These are phyloP conservation scores for Epichloe uncinata DNA, from an alignment of 2,329 filamentous ascomycete species.

Conservation along the genomic window DNA sequence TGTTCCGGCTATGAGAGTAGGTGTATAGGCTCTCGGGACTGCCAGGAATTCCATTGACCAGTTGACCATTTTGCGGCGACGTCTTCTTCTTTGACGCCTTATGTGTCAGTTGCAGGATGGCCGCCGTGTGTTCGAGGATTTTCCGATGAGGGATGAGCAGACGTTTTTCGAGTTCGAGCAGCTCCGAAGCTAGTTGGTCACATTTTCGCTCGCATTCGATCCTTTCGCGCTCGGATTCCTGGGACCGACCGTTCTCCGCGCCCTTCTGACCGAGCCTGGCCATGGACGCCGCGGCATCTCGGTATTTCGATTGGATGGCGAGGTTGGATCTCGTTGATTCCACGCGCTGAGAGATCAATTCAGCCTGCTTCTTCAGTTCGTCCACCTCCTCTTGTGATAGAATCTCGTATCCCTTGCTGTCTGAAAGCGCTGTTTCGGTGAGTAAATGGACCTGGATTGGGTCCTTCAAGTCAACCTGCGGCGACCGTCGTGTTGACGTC, in stretches of 20 bases:
- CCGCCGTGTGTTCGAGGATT: constrained; percentile 81
- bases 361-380: constrained; percentile 74
- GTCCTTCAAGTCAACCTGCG: constrained; percentile 50
- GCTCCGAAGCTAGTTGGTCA: constrained; percentile 68
- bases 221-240: constrained; percentile 61
- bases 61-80: constrained; percentile 26
- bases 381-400: constrained; percentile 88
- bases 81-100: constrained; percentile 51
- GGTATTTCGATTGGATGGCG: constrained; percentile 81
- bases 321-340: constrained; percentile 73
- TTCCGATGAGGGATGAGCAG: constrained; percentile 61
- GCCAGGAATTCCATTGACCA: constrained; percentile 49
- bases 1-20: constrained; percentile 48
- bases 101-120: constrained; percentile 82
- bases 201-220: constrained; percentile 65
- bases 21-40: constrained; percentile 68
- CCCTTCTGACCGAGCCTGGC: constrained; percentile 45
- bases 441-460: constrained; percentile 79
- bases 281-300: constrained; percentile 82
- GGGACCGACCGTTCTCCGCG: constrained; percentile 34
- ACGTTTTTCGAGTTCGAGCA: constrained; percentile 68
- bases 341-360: constrained; percentile 59
- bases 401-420: constrained; percentile 76
- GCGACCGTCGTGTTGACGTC: constrained; percentile 20
- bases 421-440: constrained; percentile 82